Evolutionary conservation across 2,329 filamentous ascomycete species (phyloP).

Genomic region (Myriosclerotinia curreyana): DNA sequence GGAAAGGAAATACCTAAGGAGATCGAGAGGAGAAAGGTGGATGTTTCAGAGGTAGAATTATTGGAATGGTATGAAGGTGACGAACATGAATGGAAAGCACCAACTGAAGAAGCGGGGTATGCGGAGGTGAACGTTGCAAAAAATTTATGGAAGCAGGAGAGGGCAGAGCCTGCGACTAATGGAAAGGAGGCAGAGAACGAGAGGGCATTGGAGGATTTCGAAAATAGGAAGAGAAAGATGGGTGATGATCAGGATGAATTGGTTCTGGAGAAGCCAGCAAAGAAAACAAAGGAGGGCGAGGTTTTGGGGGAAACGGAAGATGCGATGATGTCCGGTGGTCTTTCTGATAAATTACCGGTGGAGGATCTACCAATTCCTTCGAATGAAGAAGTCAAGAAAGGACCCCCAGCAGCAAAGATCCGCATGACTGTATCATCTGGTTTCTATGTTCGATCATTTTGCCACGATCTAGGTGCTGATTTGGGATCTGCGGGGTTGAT

Average conservation of each 20-base stretch:
- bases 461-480: constrained; percentile 84
- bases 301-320: constrained; percentile 20
- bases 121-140: constrained; percentile 75
- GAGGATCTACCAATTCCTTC: constrained; percentile 14
- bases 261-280: constrained; percentile 32
- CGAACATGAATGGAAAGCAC: constrained; percentile 75
- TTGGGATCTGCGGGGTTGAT: constrained; percentile 81
- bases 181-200: constrained; percentile 33
- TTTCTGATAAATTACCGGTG: constrained; percentile 28
- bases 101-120: constrained; percentile 70
- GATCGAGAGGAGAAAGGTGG: constrained; percentile 76
- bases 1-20: constrained; percentile 82
- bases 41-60: constrained; percentile 73
- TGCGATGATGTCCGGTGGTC: constrained; percentile 38
- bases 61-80: constrained; percentile 83
- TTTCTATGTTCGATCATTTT: constrained; percentile 93
- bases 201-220: constrained; percentile 41
- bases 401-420: constrained; percentile 74
- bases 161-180: constrained; percentile 37
- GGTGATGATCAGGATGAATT: constrained; percentile 38
- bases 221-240: constrained; percentile 37
- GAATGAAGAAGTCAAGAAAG: constrained; percentile 39
- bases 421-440: constrained; percentile 92
- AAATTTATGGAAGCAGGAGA: constrained; percentile 63
- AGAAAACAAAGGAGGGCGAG: constrained; percentile 30